Conservation (phyloP, 495 filamentous ascomycete genomes). For the Lophiotrema nucula region DNA sequence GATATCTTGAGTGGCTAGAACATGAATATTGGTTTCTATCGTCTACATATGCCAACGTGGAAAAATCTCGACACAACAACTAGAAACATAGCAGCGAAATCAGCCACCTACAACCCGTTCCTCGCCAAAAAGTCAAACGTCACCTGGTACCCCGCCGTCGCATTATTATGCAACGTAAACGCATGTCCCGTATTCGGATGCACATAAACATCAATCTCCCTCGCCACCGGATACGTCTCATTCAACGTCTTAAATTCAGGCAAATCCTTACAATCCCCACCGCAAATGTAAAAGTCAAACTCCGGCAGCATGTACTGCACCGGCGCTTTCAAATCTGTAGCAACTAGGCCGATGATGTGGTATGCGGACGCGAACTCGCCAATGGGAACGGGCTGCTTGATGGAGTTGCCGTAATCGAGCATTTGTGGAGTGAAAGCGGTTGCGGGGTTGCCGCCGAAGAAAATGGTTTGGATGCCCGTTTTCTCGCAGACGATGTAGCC, state of each 20-base stretch:
- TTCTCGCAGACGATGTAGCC: slow-evolving; percentile 34
- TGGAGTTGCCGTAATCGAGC: slow-evolving; percentile 18
- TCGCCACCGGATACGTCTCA: slow-evolving; percentile 9
- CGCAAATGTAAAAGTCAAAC: slow-evolving; percentile 36
- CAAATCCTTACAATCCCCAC: slow-evolving; percentile 27
- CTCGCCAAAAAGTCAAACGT: slow-evolving; percentile 37
- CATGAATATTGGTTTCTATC: too few relatives aligned
- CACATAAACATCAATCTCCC: slow-evolving; percentile 32
- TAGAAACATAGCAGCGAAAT: too few relatives aligned
- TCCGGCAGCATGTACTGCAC: slow-evolving; percentile 37
- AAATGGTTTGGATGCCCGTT: slow-evolving; percentile 30
- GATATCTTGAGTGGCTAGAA: too few relatives aligned
- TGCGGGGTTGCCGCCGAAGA: slow-evolving; percentile 25
- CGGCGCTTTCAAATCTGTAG: slow-evolving; percentile 33
- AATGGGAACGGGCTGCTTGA: slow-evolving; percentile 36
- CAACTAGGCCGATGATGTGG: slow-evolving; percentile 8
- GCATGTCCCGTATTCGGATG: slow-evolving; percentile 42
- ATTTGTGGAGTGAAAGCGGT: slow-evolving; percentile 32
- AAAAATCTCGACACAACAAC: too few relatives aligned
- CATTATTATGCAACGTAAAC: slow-evolving; percentile 40
- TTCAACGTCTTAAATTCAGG: slow-evolving; percentile 8
- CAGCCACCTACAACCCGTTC: slow-evolving; percentile 34
- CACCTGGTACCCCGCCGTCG: slow-evolving; percentile 38
- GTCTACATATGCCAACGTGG: too few relatives aligned
- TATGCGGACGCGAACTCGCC: slow-evolving; percentile 32